Conservation (phyloP, 768 basidiomycete species). For the Tephrocybe sp. region DNA sequence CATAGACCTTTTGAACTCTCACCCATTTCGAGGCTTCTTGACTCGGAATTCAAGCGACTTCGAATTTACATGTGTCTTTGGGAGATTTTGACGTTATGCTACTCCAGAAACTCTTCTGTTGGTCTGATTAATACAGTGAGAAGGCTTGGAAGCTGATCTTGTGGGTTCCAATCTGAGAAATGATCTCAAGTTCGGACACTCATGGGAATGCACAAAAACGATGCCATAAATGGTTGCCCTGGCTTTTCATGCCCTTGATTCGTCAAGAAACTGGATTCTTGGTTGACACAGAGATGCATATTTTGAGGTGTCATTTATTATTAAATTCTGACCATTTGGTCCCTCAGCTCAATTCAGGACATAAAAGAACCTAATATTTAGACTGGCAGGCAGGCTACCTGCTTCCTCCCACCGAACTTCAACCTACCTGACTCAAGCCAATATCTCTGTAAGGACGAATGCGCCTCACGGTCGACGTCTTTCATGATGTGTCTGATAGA, state of each 20-base stretch:
- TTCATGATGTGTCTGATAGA: conserved; percentile 25
- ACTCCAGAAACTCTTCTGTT: conserved; percentile 9
- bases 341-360: conserved; percentile 10
- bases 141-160: neutral
- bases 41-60: too few relatives aligned
- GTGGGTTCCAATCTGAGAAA: too few relatives aligned
- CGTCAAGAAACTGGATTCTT: neutral
- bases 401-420: too few relatives aligned
- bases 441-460: neutral
- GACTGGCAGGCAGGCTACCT: neutral
- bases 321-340: conserved; percentile 19
- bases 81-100: too few relatives aligned
- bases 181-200: too few relatives aligned
- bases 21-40: too few relatives aligned
- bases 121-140: conserved; percentile 15
- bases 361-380: conserved; percentile 24
- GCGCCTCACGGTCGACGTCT: neutral
- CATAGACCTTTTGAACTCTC: too few relatives aligned
- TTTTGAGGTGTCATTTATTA: conserved; percentile 1
- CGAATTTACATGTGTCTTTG: too few relatives aligned
- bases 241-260: too few relatives aligned
- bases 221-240: conserved; percentile 1
- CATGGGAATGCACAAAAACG: neutral
- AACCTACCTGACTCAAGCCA: neutral
- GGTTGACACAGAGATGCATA: conserved; percentile 6